Percentiles rank a stretch among this genome's conserved stretches.
Evolutionary conservation across 352 stramenopile genomes (phyloP).

Genomic region (Phytophthora niederhauseri): DNA sequence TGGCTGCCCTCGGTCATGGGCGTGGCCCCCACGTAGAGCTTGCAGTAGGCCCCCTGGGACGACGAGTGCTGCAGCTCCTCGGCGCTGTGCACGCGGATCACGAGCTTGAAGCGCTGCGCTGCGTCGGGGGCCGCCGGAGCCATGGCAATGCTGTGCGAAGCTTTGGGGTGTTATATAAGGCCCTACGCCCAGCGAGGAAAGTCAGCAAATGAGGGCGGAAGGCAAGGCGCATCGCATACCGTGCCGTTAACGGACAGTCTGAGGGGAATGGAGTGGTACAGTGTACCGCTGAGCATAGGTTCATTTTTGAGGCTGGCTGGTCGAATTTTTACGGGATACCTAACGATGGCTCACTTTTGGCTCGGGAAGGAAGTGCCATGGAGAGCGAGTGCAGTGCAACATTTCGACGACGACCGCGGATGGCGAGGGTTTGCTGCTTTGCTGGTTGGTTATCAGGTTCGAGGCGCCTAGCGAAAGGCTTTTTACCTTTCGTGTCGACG

Average conservation of each 20-base stretch:
- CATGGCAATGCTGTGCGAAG: slow-evolving; percentile 5
- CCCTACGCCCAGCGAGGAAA: slow-evolving; percentile 9
- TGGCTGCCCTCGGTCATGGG: slow-evolving; percentile 56
- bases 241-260: slow-evolving; percentile 23
- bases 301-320: slow-evolving; percentile 3
- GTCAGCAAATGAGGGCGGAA: slow-evolving; percentile 36
- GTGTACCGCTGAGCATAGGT: slow-evolving; percentile 21
- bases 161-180: background rate
- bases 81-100: slow-evolving; percentile 62
- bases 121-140: slow-evolving; percentile 1
- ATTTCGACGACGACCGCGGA: slow-evolving; percentile 2
- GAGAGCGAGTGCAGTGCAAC: background rate
- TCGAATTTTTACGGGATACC: background rate
- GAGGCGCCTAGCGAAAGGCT: background rate
- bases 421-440: background rate
- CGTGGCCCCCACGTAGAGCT: slow-evolving; percentile 63
- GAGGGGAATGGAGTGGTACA: slow-evolving; percentile 23
- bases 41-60: slow-evolving; percentile 70
- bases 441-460: background rate
- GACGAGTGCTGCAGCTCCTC: slow-evolving; percentile 52
- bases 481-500: slow-evolving; percentile 13
- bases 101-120: slow-evolving; percentile 42
- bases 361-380: background rate
- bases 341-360: background rate
- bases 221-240: slow-evolving; percentile 3